Percentiles rank a stretch among this genome's conserved stretches.
These are phyloP conservation scores for Solanum chmielewskii DNA, from an alignment of 257 asterid genomes.

Conservation along the genomic window DNA sequence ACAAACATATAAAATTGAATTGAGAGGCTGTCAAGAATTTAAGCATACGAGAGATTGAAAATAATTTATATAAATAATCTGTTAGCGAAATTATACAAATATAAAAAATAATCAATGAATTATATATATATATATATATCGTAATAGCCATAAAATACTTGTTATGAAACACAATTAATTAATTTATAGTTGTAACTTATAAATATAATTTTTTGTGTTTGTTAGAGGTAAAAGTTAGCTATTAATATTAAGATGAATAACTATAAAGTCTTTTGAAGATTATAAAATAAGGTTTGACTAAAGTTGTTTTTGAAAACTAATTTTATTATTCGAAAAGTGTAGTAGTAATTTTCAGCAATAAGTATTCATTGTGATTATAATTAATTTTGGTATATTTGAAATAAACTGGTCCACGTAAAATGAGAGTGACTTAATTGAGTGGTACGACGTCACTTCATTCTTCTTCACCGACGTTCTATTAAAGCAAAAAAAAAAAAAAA, in stretches of 20 bases:
- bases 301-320: not conserved
- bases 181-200: too few species aligned
- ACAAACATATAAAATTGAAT: too few species aligned
- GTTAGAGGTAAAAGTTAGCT: too few species aligned
- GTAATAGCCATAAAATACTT: too few species aligned
- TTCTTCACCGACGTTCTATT: not conserved
- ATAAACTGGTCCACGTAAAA: not conserved
- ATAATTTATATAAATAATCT: too few species aligned
- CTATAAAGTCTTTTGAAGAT: too few species aligned
- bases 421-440: not conserved
- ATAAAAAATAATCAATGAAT: too few species aligned
- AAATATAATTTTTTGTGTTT: too few species aligned
- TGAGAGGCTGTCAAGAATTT: fast-evolving
- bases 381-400: not conserved
- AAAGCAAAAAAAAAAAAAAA: not conserved
- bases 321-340: not conserved
- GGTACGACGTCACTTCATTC: not conserved
- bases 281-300: not conserved
- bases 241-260: too few species aligned
- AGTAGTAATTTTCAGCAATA: not conserved
- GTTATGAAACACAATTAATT: fast-evolving
- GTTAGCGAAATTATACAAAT: too few species aligned
- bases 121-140: too few species aligned
- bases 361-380: not conserved
- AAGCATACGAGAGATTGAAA: too few species aligned